These are phyloP conservation scores for Wallacemonas sp. DNA, from an alignment of 208 protist species.

Conservation along the genomic window DNA sequence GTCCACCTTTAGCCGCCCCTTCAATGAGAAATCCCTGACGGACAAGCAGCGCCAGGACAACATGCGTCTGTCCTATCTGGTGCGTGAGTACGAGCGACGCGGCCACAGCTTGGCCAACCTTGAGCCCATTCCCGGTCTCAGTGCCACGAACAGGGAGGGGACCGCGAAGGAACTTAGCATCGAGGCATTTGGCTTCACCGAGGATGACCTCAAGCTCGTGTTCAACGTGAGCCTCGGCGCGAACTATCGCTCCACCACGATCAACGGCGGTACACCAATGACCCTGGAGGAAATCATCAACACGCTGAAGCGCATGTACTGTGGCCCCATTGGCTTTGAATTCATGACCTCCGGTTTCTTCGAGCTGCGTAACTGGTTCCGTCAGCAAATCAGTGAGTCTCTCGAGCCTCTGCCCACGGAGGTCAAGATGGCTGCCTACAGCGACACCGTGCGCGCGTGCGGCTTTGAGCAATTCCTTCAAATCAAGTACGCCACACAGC, in stretches of 20 bases:
- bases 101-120: constrained; percentile 84
- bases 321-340: constrained; percentile 93
- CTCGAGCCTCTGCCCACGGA: constrained; percentile 45
- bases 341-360: constrained; percentile 96
- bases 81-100: constrained; percentile 83
- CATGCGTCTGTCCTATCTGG: constrained; percentile 91
- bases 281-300: constrained; percentile 78
- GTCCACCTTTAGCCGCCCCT: constrained; percentile 72
- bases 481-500: constrained; percentile 92
- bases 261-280: constrained; percentile 68
- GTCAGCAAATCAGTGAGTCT: constrained; percentile 85
- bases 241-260: constrained; percentile 74
- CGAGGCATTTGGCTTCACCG: constrained; percentile 79
- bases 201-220: constrained; percentile 66
- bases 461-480: constrained; percentile 94
- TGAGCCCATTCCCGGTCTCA: constrained; percentile 60
- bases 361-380: constrained; percentile 95
- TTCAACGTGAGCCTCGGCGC: constrained; percentile 84
- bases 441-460: constrained; percentile 88
- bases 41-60: constrained; percentile 86
- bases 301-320: constrained; percentile 87
- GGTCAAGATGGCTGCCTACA: constrained; percentile 70
- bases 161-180: constrained; percentile 47
- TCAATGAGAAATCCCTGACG: constrained; percentile 48
- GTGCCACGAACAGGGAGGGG: constrained; percentile 18